Percentiles rank a stretch among this genome's conserved stretches.
These are phyloP conservation scores for Oryza punctata DNA, from an alignment of 176 grass and related monocot genomes.

Conservation along the genomic window DNA sequence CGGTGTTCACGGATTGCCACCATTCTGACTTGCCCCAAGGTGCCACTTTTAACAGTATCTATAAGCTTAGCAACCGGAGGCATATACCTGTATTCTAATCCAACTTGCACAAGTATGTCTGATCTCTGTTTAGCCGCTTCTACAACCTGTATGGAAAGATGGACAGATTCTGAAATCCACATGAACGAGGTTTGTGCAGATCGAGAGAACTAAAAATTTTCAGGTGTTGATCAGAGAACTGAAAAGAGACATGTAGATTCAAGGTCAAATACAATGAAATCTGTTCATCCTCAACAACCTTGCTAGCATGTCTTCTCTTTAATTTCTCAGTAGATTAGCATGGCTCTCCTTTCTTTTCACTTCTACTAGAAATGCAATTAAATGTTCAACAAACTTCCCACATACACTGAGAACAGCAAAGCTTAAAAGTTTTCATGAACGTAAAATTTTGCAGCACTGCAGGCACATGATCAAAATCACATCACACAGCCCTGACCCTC, in stretches of 20 bases:
- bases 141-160: conserved; percentile 47
- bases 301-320: background rate
- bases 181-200: background rate
- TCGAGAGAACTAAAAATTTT: background rate
- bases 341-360: background rate
- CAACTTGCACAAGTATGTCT: conserved; percentile 85
- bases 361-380: background rate
- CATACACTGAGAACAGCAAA: background rate
- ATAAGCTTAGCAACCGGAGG: conserved; percentile 94
- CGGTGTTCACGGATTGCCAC: conserved; percentile 88
- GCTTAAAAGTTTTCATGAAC: background rate
- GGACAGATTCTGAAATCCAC: conserved; percentile 10
- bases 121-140: conserved; percentile 68
- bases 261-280: background rate
- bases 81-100: conserved; percentile 97
- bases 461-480: background rate
- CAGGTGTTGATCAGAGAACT: background rate
- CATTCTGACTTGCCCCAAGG: conserved; percentile 82
- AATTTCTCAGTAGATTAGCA: conserved; percentile 1
- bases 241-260: background rate
- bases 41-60: conserved; percentile 70
- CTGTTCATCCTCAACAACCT: background rate
- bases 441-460: background rate
- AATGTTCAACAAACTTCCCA: background rate
- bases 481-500: background rate